These are phyloP conservation scores for Magnusiomyces ingens DNA, from an alignment of 1,139 yeast species.

Conservation along the genomic window DNA sequence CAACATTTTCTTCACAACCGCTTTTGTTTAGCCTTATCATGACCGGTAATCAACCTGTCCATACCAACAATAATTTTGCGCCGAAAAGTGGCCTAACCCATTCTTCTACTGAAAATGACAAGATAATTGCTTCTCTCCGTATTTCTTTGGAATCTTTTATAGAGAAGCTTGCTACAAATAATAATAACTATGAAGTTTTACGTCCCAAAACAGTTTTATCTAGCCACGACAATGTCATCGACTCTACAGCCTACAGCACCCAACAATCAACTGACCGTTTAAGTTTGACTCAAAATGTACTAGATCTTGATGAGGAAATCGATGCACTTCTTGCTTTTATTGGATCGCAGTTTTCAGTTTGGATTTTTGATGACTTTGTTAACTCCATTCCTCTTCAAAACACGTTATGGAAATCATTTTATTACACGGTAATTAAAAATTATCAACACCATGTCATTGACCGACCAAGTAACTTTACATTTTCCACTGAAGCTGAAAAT, in stretches of 20 bases:
- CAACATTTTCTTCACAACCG: neutral
- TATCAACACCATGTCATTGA: slow-evolving; percentile 15
- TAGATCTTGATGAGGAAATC: slow-evolving; percentile 16
- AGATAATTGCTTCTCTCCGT: slow-evolving; percentile 2
- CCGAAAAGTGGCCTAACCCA: neutral
- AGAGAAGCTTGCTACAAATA: neutral
- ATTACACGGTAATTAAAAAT: slow-evolving; percentile 12
- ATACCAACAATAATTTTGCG: neutral
- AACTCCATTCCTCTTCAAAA: slow-evolving; percentile 11
- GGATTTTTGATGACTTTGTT: slow-evolving; percentile 15
- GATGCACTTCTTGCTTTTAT: slow-evolving; percentile 17
- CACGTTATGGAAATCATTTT: slow-evolving; percentile 17
- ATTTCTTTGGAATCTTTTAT: slow-evolving; percentile 6
- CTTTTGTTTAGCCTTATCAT: neutral
- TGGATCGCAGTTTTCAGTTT: slow-evolving; percentile 15
- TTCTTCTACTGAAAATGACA: neutral
- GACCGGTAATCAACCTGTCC: neutral
- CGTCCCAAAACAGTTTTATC: neutral
- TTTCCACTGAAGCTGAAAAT: neutral
- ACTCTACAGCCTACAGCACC: neutral
- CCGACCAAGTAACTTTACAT: neutral
- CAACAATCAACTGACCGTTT: neutral
- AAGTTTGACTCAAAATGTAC: neutral
- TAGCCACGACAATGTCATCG: neutral
- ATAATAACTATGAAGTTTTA: neutral